A percentile compares a stretch with the other conserved stretches of the same genome.
Evolutionary conservation across 371 early-diverging fungal species (phyloP).

Genomic region (Cokeromyces recurvatus): DNA sequence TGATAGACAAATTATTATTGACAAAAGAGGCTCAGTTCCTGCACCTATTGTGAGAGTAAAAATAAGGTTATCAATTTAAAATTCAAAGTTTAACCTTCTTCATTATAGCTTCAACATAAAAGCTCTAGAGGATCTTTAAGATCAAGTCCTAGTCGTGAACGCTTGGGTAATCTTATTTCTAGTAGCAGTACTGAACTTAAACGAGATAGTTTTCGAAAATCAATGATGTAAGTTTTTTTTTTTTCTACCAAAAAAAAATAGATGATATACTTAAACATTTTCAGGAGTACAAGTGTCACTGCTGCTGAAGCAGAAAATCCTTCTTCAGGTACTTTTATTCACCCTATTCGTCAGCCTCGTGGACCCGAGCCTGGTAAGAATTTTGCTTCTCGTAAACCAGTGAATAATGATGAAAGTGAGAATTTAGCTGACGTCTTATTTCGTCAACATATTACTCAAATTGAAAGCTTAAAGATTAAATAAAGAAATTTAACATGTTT

Average conservation of each 20-base stretch:
- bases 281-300: slow-evolving; percentile 19
- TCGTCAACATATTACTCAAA: slow-evolving; percentile 17
- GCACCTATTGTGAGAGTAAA: slow-evolving; percentile 24
- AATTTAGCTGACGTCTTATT: slow-evolving; percentile 13
- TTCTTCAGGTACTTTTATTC: slow-evolving; percentile 18
- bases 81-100: neutral
- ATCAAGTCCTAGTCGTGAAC: slow-evolving; percentile 28
- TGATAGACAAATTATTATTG: slow-evolving; percentile 37
- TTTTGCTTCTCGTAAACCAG: slow-evolving; percentile 42
- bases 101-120: slow-evolving; percentile 15
- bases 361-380: slow-evolving; percentile 56
- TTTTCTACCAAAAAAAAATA: neutral
- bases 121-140: slow-evolving; percentile 19
- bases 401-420: slow-evolving; percentile 7
- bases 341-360: slow-evolving; percentile 59
- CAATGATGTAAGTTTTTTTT: slow-evolving; percentile 34
- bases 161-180: slow-evolving; percentile 3
- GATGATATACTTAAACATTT: neutral
- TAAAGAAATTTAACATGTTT: too few relatives aligned
- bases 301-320: slow-evolving; percentile 3
- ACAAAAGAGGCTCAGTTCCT: slow-evolving; percentile 26
- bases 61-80: too few relatives aligned
- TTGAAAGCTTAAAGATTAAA: too few relatives aligned
- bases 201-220: slow-evolving; percentile 22
- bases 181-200: slow-evolving; percentile 2